A percentile compares a stretch with the other conserved stretches of the same genome.
Evolutionary conservation across 768 basidiomycete species (phyloP).

Genomic region (Phaffia australis): DNA sequence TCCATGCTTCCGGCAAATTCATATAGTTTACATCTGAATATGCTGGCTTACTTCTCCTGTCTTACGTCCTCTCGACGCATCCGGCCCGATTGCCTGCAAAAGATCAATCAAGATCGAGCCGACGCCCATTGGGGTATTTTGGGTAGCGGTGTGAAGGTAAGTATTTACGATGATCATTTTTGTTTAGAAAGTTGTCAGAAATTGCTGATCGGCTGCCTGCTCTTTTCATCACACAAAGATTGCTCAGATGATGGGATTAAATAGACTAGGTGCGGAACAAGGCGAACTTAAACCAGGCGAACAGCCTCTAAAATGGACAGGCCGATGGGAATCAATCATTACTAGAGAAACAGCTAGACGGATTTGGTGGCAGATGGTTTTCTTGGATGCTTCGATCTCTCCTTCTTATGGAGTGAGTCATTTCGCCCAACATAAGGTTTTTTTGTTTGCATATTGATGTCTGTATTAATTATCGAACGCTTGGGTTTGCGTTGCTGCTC

Average conservation of each 20-base stretch:
- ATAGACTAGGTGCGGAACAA: slow-evolving; percentile 37
- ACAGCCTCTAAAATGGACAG: slow-evolving; percentile 36
- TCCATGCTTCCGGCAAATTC: not conserved
- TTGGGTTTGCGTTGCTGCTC: slow-evolving; percentile 29
- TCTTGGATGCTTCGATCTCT: not conserved
- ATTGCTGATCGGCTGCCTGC: not conserved
- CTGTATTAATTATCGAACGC: not conserved
- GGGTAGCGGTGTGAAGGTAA: slow-evolving; percentile 37
- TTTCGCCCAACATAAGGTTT: too few species aligned
- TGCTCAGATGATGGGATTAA: slow-evolving; percentile 39
- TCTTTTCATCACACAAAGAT: slow-evolving; percentile 28
- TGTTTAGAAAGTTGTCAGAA: not conserved
- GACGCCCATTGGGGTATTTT: slow-evolving; percentile 39
- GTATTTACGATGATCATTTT: not conserved
- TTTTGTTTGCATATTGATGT: too few species aligned
- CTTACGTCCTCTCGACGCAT: not conserved
- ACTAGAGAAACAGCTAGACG: slow-evolving; percentile 37
- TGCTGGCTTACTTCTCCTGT: not conserved
- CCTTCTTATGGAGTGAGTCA: too few species aligned
- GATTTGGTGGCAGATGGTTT: slow-evolving; percentile 36
- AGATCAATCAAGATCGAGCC: slow-evolving; percentile 39
- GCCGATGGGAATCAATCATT: slow-evolving; percentile 38
- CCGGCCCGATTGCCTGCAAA: not conserved
- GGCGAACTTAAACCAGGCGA: slow-evolving; percentile 29
- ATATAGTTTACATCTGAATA: not conserved